Base-by-base conservation (phyloP, 1,139 yeast species). In the Magnusiomyces paraingens region DNA sequence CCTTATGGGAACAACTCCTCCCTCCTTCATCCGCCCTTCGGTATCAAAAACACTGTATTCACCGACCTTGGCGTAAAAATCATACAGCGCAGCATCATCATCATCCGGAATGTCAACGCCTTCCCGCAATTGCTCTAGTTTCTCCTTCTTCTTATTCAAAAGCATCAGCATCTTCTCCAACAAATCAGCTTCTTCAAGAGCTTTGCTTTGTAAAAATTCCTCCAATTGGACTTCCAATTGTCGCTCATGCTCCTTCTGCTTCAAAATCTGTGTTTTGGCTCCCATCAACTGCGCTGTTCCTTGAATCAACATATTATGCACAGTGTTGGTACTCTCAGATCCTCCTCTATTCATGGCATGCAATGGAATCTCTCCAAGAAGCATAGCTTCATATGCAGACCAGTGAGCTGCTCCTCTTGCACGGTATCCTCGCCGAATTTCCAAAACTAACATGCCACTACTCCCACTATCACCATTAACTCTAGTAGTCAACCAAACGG, bases 91-190 rank as follows among this genome's bases (percentile, higher is more conserved):
- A 6, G 58, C 61, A 3, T 57, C 26, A 40, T 64, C 61, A 50
- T 64, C 59, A 10, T 57, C 50, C 41, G 61, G 65, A 3, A 52
- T 59, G 8, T 58, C 61, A 5, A 55, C 51, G 6, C 52, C 38
- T 1, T 55, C 21, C 39, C 22, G 43, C 1, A 63, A 48, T 21
- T 55, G 54, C n/a, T 50, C 40, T 44, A 64, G 59, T 47, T 62
- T 60, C 1, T 47, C 54, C 47, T 66, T 66, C 50, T 68, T 60
- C 11, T 62, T 62, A 42, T 68, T 67, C 17, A 70, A 36, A 10
- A 70, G 50, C 14, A 57, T 59, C 0, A 69, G 58, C 32, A 66
- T 67, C 52, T 58, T 55, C 8, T 53, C 50, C 1, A 65, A 51
- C 47, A 67, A 51, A 1, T 57, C 58, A 1, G 60, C 60, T 38